Conservation (phyloP, 192 early-diverging fungal genomes). For the Gryganskiella cystojenkinii region DNA sequence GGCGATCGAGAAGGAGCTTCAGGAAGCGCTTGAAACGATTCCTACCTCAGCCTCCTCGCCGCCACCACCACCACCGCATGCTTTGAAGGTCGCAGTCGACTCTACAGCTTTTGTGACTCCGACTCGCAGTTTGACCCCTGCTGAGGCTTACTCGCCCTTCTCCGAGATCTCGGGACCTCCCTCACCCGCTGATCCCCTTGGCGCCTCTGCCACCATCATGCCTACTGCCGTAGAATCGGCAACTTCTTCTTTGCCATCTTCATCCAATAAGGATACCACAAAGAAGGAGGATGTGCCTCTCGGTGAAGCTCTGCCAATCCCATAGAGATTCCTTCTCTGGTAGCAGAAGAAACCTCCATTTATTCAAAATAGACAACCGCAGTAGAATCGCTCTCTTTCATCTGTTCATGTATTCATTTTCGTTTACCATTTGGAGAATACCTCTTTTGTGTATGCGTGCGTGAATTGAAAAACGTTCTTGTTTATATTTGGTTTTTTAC, state of each 20-base stretch:
- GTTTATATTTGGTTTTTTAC: no score
- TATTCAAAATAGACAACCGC: background rate
- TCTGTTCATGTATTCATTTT: no score
- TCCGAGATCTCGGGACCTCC: constrained; percentile 39
- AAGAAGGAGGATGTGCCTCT: background rate
- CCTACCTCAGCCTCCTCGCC: background rate
- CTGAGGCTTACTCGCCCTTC: constrained; percentile 36
- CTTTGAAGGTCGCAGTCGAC: background rate
- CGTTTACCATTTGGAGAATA: no score
- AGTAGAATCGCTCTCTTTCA: background rate
- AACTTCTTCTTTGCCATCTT: background rate
- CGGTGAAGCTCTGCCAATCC: constrained; percentile 9
- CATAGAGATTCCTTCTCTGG: background rate
- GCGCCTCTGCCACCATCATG: constrained; percentile 1
- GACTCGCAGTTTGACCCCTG: constrained; percentile 24
- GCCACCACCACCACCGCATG: background rate
- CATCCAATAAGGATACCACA: background rate
- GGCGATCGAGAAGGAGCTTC: constrained; percentile 41
- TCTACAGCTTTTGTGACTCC: background rate
- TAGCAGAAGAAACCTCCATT: no score
- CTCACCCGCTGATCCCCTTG: constrained; percentile 3
- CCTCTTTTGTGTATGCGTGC: no score
- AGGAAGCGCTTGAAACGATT: constrained; percentile 30
- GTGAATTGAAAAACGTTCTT: no score
- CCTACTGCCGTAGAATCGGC: background rate